phyloP scores from a whole-genome alignment of 352 stramenopile species.

The Pythium insidiosum region DNA sequence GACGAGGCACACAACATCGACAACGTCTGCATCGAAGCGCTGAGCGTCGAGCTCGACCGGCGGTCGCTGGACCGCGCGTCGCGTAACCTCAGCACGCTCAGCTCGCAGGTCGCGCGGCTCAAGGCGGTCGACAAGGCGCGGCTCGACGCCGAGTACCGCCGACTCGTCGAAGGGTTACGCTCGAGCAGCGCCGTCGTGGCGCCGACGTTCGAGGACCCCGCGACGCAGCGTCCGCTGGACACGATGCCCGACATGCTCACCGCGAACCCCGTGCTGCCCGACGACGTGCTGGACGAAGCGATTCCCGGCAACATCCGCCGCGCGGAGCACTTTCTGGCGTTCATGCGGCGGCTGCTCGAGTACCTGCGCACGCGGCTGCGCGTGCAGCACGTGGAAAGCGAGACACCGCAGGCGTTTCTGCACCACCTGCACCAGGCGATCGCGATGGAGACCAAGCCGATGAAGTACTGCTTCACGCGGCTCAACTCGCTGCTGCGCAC shows the following conservation, averaged over 20 bases:
- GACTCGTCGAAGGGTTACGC: constrained; percentile 93
- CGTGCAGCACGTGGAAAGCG: constrained; percentile 90
- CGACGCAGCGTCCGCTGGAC: constrained; percentile 31
- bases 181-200: constrained; percentile 79
- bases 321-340: constrained; percentile 97
- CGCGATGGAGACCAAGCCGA: constrained; percentile 93
- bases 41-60: constrained; percentile 95
- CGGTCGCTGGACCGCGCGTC: constrained; percentile 89
- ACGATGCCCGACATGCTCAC: constrained; percentile 57
- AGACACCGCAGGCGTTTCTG: constrained; percentile 96
- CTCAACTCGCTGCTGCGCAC: constrained; percentile 95
- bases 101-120: constrained; percentile 70
- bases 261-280: constrained; percentile 77
- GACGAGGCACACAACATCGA: constrained; percentile 99
- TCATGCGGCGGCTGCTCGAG: constrained; percentile 96
- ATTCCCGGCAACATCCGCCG: constrained; percentile 97
- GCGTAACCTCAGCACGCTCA: constrained; percentile 80
- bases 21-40: constrained; percentile 98
- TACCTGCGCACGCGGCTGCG: constrained; percentile 83
- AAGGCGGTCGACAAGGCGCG: constrained; percentile 89
- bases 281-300: constrained; percentile 95
- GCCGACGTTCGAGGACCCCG: constrained; percentile 38
- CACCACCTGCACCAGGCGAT: constrained; percentile 92
- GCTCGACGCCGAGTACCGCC: constrained; percentile 93
- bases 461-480: constrained; percentile 97